These are phyloP conservation scores for Rhizopus arrhizus DNA, from an alignment of 371 early-diverging fungal genomes.

Conservation along the genomic window DNA sequence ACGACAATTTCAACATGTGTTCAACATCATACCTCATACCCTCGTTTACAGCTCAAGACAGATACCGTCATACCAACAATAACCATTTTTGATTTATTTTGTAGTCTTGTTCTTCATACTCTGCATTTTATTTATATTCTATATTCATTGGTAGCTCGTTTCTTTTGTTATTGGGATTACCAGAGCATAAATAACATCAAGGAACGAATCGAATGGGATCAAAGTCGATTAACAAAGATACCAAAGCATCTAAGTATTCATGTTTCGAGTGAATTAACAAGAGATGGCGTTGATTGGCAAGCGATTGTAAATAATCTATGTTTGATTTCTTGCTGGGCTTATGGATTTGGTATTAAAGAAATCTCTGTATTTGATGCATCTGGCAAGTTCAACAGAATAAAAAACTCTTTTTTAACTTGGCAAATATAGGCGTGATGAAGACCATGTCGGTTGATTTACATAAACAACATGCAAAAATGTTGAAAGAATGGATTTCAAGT, in stretches of 20 bases:
- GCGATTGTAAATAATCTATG: conserved; percentile 38
- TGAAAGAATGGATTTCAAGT: conserved; percentile 38
- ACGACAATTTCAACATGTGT: background rate
- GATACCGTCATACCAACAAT: background rate
- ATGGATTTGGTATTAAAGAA: conserved; percentile 44
- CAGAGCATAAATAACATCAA: conserved; percentile 7
- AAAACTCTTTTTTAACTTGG: background rate
- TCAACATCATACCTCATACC: background rate
- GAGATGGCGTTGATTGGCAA: conserved; percentile 38
- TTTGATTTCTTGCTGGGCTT: conserved; percentile 47
- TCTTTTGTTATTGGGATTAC: background rate
- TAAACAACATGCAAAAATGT: conserved; percentile 36
- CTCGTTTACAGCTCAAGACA: background rate
- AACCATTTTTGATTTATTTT: conserved; percentile 11
- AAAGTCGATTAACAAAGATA: conserved; percentile 43
- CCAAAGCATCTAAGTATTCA: conserved; percentile 44
- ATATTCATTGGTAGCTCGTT: conserved; percentile 17
- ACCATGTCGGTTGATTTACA: conserved; percentile 33
- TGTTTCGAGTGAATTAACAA: conserved; percentile 42
- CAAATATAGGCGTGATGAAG: conserved; percentile 28
- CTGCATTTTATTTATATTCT: conserved; percentile 34
- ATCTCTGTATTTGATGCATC: conserved; percentile 49
- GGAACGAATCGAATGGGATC: conserved; percentile 31
- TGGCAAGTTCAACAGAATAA: conserved; percentile 25
- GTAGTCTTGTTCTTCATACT: conserved; percentile 20